A percentile compares a stretch with the other conserved stretches of the same genome.
Conservation (phyloP, 1,139 yeast genomes). For the Petasospora fabianii region DNA sequence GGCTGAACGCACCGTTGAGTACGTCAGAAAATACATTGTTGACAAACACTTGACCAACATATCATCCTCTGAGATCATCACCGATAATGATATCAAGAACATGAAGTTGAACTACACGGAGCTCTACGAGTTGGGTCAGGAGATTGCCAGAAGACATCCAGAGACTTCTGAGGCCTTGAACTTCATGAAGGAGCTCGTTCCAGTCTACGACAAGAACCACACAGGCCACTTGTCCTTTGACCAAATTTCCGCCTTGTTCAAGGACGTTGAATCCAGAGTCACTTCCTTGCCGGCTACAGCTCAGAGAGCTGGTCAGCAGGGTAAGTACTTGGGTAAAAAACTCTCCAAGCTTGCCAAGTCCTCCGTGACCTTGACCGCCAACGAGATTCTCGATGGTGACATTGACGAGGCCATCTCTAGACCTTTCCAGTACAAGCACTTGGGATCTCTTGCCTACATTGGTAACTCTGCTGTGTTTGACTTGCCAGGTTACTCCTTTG, state of each 20-base stretch:
- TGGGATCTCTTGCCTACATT: constrained; percentile 60
- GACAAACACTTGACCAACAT: constrained; percentile 36
- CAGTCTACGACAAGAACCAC: constrained; percentile 43
- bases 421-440: constrained; percentile 55
- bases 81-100: constrained; percentile 41
- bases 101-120: constrained; percentile 43
- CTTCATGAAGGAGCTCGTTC: constrained; percentile 45
- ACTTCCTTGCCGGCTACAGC: constrained; percentile 68
- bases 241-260: constrained; percentile 45
- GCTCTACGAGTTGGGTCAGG: constrained; percentile 41
- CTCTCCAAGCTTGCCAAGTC: constrained; percentile 44
- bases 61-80: constrained; percentile 32
- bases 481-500: constrained; percentile 50
- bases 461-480: constrained; percentile 67
- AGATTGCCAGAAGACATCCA: constrained; percentile 49
- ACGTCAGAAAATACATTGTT: constrained; percentile 39
- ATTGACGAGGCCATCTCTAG: constrained; percentile 49
- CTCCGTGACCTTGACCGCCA: constrained; percentile 35
- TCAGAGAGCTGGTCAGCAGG: constrained; percentile 66
- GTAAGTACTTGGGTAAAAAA: constrained; percentile 55
- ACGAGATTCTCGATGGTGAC: constrained; percentile 44
- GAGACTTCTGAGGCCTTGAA: constrained; percentile 53
- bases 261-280: constrained; percentile 54
- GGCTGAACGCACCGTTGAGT: constrained; percentile 48
- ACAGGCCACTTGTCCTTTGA: constrained; percentile 46